phyloP scores from a whole-genome alignment of 1,284 basidiomycete genomes.

The Vanrija humicola region DNA sequence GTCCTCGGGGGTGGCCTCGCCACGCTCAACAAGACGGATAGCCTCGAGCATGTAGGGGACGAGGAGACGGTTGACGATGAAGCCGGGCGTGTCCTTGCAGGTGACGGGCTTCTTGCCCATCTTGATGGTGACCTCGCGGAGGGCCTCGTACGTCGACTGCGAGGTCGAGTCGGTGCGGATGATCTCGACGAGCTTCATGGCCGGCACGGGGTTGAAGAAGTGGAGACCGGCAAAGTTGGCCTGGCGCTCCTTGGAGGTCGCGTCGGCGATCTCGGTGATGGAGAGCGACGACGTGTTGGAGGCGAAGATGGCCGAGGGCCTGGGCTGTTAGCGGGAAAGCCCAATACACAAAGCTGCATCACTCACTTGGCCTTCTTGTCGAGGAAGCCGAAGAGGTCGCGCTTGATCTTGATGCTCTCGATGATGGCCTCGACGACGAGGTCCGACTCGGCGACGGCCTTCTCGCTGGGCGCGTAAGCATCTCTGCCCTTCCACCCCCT shows the following conservation, averaged over 20 bases:
- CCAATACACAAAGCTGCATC: neutral
- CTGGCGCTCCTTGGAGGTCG: slow-evolving; percentile 43
- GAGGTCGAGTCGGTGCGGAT: slow-evolving; percentile 53
- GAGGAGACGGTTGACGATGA: slow-evolving; percentile 56
- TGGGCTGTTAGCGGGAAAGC: neutral
- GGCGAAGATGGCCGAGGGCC: slow-evolving; percentile 51
- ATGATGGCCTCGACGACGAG: slow-evolving; percentile 60
- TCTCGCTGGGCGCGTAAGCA: slow-evolving; percentile 23
- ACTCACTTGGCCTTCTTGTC: slow-evolving; percentile 52
- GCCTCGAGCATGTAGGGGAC: slow-evolving; percentile 58
- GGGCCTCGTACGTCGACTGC: slow-evolving; percentile 51
- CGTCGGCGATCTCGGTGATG: slow-evolving; percentile 54
- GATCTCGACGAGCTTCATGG: slow-evolving; percentile 60
- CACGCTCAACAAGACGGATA: slow-evolving; percentile 57
- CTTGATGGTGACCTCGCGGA: slow-evolving; percentile 52
- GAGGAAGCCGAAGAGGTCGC: slow-evolving; percentile 55
- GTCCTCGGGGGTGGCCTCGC: slow-evolving; percentile 57
- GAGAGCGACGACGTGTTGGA: slow-evolving; percentile 57
- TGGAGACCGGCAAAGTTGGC: slow-evolving; percentile 53
- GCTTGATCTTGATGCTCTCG: slow-evolving; percentile 57
- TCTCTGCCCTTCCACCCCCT: too few species aligned
- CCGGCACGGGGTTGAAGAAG: slow-evolving; percentile 54
- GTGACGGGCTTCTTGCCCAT: slow-evolving; percentile 57
- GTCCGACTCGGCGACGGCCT: slow-evolving; percentile 53
- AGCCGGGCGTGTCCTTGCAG: slow-evolving; percentile 56